Evolutionary conservation across 257 asterid genomes (phyloP).

Genomic region (Pogostemon cablin): DNA sequence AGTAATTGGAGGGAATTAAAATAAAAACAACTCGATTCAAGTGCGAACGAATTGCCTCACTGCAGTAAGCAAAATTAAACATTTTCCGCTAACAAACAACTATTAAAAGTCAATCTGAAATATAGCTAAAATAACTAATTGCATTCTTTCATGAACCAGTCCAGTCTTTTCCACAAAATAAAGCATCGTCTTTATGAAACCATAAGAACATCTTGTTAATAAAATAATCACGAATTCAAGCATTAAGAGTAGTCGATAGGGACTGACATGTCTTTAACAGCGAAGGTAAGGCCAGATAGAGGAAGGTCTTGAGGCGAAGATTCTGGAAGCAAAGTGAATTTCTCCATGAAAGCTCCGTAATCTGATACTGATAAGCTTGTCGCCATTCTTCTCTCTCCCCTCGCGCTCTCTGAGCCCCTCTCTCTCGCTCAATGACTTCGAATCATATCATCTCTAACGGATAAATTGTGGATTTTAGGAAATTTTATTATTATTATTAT

Average conservation of each 20-base stretch:
- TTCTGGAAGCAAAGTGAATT: slow-evolving; percentile 50
- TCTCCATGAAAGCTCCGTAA: slow-evolving; percentile 72
- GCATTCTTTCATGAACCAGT: too few relatives aligned
- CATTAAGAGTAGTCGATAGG: background rate
- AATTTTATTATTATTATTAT: too few relatives aligned
- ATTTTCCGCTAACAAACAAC: too few relatives aligned
- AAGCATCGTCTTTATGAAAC: too few relatives aligned
- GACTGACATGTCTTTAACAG: slow-evolving; percentile 85
- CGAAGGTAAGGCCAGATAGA: slow-evolving; percentile 68
- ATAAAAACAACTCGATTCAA: background rate
- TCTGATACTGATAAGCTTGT: slow-evolving; percentile 40
- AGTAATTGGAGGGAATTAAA: slow-evolving; percentile 2
- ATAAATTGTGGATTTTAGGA: background rate
- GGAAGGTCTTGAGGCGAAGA: slow-evolving; percentile 55
- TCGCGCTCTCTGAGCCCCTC: slow-evolving; percentile 11
- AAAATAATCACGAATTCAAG: background rate
- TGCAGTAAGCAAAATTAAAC: too few relatives aligned
- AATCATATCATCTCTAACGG: slow-evolving; percentile 23
- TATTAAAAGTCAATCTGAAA: too few relatives aligned
- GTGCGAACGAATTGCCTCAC: too few relatives aligned
- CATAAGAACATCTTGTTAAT: too few relatives aligned
- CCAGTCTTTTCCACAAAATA: too few relatives aligned
- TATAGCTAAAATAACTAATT: too few relatives aligned
- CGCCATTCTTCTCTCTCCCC: slow-evolving; percentile 46
- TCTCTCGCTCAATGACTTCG: background rate